phyloP scores from a whole-genome alignment of 768 basidiomycete genomes.

The Kwoniella sp. region DNA sequence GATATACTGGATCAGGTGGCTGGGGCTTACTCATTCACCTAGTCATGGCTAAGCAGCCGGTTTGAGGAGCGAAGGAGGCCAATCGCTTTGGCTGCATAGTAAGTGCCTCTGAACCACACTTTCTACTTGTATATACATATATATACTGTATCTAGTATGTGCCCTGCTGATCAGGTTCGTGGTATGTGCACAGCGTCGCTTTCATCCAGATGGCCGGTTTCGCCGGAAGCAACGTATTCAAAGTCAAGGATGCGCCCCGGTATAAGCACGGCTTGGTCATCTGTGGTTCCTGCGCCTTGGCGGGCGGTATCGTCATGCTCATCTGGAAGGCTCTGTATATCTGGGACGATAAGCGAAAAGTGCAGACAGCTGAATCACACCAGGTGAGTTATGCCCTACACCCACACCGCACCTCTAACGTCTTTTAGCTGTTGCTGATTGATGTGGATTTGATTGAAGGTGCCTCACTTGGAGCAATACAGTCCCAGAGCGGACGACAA shows the following conservation, averaged over 20 bases:
- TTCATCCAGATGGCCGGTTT: conserved; percentile 32
- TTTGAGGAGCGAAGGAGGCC: conserved; percentile 29
- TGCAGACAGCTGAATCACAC: neutral
- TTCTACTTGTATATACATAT: no score
- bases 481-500: neutral
- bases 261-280: conserved; percentile 29
- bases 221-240: conserved; percentile 30
- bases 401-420: no score
- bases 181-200: no score
- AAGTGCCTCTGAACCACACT: no score
- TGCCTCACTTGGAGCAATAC: neutral
- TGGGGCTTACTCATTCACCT: no score
- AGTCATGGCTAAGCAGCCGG: conserved; percentile 28
- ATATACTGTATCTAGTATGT: no score
- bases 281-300: conserved; percentile 23
- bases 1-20: no score
- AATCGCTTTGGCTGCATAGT: conserved; percentile 23
- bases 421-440: neutral
- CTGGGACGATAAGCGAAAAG: conserved; percentile 16
- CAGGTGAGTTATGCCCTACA: no score
- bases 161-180: neutral
- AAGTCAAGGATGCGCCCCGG: conserved; percentile 20
- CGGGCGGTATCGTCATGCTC: conserved; percentile 23
- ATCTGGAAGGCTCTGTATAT: conserved; percentile 24
- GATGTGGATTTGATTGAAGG: neutral